A percentile compares a stretch with the other conserved stretches of the same genome.
Evolutionary conservation across 257 asterid genomes (phyloP).

Genomic region (Osmanthus fragrans): DNA sequence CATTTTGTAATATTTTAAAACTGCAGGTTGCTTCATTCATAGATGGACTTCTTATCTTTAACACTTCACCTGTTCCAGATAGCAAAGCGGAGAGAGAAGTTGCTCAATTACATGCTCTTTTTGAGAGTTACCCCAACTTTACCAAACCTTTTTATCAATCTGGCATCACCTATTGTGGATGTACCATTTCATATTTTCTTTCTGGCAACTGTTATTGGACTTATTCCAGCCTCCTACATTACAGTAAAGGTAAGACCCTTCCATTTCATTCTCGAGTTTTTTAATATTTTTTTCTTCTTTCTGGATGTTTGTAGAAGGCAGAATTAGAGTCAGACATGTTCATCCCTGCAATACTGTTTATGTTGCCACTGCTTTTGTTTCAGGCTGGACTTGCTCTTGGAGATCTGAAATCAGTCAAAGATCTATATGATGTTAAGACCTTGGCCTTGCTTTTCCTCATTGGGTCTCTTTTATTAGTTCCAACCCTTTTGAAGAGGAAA

Average conservation of each 20-base stretch:
- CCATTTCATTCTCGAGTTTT: conserved; percentile 12
- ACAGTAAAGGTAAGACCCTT: conserved; percentile 69
- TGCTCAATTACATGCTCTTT: conserved; percentile 93
- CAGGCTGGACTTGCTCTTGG: conserved; percentile 89
- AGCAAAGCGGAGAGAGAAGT: conserved; percentile 76
- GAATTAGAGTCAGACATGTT: neutral
- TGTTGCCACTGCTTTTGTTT: conserved; percentile 18
- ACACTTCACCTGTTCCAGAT: conserved; percentile 47
- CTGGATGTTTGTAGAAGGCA: conserved; percentile 3
- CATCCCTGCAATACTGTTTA: neutral
- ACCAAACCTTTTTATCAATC: conserved; percentile 91
- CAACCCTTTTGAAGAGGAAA: conserved; percentile 85
- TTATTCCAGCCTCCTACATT: conserved; percentile 81
- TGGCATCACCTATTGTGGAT: conserved; percentile 96
- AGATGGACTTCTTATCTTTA: conserved; percentile 3
- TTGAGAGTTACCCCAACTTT: conserved; percentile 89
- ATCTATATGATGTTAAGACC: conserved; percentile 83
- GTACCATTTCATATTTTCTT: conserved; percentile 88
- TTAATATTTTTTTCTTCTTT: neutral
- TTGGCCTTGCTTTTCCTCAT: conserved; percentile 83
- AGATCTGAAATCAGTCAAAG: conserved; percentile 85
- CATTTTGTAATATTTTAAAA: neutral
- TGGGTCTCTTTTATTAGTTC: conserved; percentile 70
- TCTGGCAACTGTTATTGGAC: conserved; percentile 79
- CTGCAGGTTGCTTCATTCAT: neutral